These are phyloP conservation scores for Xerocomus amazonicus DNA, from an alignment of 1,284 basidiomycete species.

Conservation along the genomic window DNA sequence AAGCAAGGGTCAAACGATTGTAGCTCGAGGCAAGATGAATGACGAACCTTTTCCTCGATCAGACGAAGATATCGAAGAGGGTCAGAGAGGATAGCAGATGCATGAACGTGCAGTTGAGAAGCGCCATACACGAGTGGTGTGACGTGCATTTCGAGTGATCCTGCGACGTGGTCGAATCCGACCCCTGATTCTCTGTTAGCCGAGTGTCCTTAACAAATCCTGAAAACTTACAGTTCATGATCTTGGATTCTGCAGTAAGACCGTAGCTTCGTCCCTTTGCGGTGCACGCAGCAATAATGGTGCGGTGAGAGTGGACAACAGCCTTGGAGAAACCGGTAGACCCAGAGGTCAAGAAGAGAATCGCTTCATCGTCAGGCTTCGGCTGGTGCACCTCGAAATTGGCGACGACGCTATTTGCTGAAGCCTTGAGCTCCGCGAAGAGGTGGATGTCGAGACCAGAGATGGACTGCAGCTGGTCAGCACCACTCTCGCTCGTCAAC, in stretches of 20 bases:
- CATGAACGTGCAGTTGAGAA: conserved; percentile 31
- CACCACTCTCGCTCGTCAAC: conserved; percentile 24
- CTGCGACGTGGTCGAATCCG: conserved; percentile 38
- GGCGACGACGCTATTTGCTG: conserved; percentile 6
- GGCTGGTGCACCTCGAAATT: conserved; percentile 18
- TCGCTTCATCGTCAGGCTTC: conserved; percentile 25
- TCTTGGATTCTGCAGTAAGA: conserved; percentile 24
- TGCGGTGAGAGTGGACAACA: conserved; percentile 27
- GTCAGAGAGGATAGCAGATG: conserved; percentile 32
- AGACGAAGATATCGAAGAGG: conserved; percentile 25
- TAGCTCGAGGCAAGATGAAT: not conserved
- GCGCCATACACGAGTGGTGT: conserved; percentile 28
- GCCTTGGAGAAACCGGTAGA: conserved; percentile 31
- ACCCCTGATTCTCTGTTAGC: conserved; percentile 29
- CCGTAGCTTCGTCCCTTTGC: conserved; percentile 26
- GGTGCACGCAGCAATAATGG: conserved; percentile 24
- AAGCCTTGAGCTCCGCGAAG: conserved; percentile 15
- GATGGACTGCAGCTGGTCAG: conserved; percentile 21
- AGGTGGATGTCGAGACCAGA: conserved; percentile 24
- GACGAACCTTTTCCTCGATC: conserved; percentile 27
- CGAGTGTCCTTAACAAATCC: not conserved
- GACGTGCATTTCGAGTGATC: conserved; percentile 33
- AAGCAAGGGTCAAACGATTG: conserved; percentile 7
- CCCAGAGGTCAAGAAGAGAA: conserved; percentile 28
- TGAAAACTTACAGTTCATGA: conserved; percentile 30